Percentiles rank a stretch among this genome's conserved stretches.
These are phyloP conservation scores for Chalaropsis ovoidea DNA, from an alignment of 2,329 filamentous ascomycete genomes.

Conservation along the genomic window DNA sequence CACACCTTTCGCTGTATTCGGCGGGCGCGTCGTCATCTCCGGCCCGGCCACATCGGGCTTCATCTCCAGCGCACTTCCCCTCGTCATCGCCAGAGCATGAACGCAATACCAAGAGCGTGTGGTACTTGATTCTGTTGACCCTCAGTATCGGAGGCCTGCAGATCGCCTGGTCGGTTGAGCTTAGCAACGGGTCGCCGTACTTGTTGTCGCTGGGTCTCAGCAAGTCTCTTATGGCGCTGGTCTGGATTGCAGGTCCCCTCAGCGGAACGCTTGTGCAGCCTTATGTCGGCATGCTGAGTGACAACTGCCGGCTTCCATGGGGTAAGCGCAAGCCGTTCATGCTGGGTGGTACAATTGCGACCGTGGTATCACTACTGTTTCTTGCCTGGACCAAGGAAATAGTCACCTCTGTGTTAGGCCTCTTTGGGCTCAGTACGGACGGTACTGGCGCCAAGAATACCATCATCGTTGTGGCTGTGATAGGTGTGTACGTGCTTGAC, in stretches of 20 bases:
- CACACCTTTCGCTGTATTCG: conserved; percentile 32
- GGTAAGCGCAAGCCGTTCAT: conserved; percentile 77
- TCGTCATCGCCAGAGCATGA: conserved; percentile 30
- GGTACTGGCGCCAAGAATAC: conserved; percentile 53
- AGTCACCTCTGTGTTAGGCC: conserved; percentile 53
- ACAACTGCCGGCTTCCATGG: conserved; percentile 64
- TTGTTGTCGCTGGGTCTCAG: conserved; percentile 69
- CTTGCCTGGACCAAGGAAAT: conserved; percentile 67
- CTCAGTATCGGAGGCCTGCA: conserved; percentile 81
- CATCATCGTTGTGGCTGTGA: conserved; percentile 68
- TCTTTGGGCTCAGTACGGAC: conserved; percentile 61
- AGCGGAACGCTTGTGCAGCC: conserved; percentile 72
- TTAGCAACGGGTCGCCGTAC: conserved; percentile 84
- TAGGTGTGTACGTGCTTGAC: conserved; percentile 83
- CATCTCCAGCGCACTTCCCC: neutral
- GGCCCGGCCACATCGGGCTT: neutral
- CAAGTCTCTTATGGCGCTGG: conserved; percentile 71
- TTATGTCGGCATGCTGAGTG: conserved; percentile 71
- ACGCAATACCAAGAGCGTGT: conserved; percentile 63
- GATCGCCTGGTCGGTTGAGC: conserved; percentile 90
- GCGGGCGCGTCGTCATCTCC: conserved; percentile 11
- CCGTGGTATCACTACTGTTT: conserved; percentile 55
- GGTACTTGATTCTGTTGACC: conserved; percentile 79
- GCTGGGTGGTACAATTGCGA: conserved; percentile 57
- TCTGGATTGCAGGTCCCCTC: conserved; percentile 71